Base-by-base conservation (phyloP, 192 early-diverging fungal species). In the Radiomyces spectabilis region DNA sequence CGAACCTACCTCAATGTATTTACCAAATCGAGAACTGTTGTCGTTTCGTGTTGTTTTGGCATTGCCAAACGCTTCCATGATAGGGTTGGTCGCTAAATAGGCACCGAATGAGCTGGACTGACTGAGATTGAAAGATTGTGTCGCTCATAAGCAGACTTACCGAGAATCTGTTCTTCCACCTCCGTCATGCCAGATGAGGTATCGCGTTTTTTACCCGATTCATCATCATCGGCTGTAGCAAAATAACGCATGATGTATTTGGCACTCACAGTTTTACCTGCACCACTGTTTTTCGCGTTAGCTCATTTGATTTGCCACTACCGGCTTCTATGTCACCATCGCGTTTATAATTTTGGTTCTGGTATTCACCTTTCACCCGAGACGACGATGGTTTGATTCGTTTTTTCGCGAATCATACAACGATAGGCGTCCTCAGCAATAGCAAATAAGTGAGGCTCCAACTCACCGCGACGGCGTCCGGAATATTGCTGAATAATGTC, bases 31-130 rank as follows among this genome's bases (percentile, higher is more conserved):
- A 41, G 94, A 97, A 52, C 80, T 84, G 78, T 99, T 99, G 77
- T 99, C 96, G 78, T 99, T 99, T 65, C 96, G 76, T 5, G 96
- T 97, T 9, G 96, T 99, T 70, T 99, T 99, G 27, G 96, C 93
- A 73, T 99, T 99, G 60, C 96, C 96, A 66, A 99, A 99, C 41
- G 96, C 86, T 82, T 99, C 96, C 79, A 97, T 94, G 64, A 99
- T 96, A 9, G 96, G 96, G 74, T 99, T 99, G 34, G 94, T 99
- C 3, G 96, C 86, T 72, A 70, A 18, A 35, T 27, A 34, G 19
- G 44, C 7, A 44, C 7, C 7, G n/a, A 44, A 44, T 12, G 5
- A 5, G n/a, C 42, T 5, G 6, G 13, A 35, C 5, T 10, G 8
- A 9, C 5, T 22, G 8, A 18, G 1, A 9, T 9, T 44, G 0